Evolutionary conservation across 2,329 filamentous ascomycete species (phyloP).

Genomic region (Aspergillus ustus): DNA sequence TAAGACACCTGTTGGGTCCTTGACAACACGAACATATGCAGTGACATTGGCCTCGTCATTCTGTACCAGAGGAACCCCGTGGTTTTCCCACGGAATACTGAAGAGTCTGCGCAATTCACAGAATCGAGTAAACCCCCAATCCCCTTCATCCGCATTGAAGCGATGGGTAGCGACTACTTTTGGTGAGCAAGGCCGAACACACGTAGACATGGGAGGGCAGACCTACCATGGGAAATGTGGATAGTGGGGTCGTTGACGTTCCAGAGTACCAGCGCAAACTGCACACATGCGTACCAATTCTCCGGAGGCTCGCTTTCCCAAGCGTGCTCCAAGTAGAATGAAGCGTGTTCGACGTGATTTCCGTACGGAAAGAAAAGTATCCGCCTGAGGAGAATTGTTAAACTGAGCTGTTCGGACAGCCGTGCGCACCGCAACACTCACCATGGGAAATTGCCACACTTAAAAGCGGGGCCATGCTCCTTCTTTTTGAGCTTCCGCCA

Average conservation of each 20-base stretch:
- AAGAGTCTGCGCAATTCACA: conserved; percentile 87
- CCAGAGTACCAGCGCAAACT: conserved; percentile 92
- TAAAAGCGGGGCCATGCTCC: conserved; percentile 85
- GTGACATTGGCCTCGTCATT: conserved; percentile 53
- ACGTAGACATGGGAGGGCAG: neutral
- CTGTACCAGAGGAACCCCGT: conserved; percentile 59
- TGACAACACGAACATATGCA: conserved; percentile 54
- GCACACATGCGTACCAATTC: conserved; percentile 95
- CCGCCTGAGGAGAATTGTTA: conserved; percentile 64
- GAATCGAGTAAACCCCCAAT: conserved; percentile 99
- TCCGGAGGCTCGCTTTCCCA: conserved; percentile 79
- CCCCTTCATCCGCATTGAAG: conserved; percentile 93
- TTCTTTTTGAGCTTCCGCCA: conserved; percentile 79
- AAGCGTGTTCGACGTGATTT: conserved; percentile 91
- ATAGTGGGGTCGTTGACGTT: conserved; percentile 91
- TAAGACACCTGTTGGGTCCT: conserved; percentile 54
- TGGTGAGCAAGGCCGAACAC: conserved; percentile 12
- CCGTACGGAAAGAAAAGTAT: conserved; percentile 94
- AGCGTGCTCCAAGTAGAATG: conserved; percentile 95
- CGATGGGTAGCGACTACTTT: conserved; percentile 77
- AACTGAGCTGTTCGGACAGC: conserved; percentile 2
- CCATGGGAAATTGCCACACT: conserved; percentile 88
- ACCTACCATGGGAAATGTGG: conserved; percentile 71
- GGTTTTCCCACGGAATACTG: conserved; percentile 73
- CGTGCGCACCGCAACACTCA: conserved; percentile 46